phyloP scores from a whole-genome alignment of 805 yeast species.

The Metschnikowia peoriensis region DNA sequence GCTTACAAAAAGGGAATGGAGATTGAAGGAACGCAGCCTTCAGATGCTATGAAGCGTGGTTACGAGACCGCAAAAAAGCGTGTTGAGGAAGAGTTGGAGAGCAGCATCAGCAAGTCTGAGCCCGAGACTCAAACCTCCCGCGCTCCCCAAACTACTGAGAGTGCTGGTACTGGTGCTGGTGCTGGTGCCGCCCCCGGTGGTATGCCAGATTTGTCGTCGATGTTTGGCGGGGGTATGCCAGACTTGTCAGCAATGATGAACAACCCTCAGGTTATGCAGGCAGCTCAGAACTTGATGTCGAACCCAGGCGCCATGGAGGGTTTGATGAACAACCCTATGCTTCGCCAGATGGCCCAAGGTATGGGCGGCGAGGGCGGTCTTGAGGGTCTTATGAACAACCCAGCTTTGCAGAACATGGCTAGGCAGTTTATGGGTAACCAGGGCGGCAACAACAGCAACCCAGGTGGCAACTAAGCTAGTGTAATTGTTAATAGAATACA shows the following conservation, averaged over 20 bases:
- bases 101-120: conserved; percentile 32
- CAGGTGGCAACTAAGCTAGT: neutral
- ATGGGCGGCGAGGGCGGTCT: conserved; percentile 59
- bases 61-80: conserved; percentile 90
- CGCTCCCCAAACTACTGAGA: conserved; percentile 15
- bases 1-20: conserved; percentile 89
- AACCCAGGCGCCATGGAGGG: conserved; percentile 75
- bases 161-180: conserved; percentile 38
- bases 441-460: conserved; percentile 4
- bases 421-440: conserved; percentile 62
- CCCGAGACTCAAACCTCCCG: conserved; percentile 16
- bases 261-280: conserved; percentile 81
- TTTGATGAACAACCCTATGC: conserved; percentile 75
- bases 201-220: conserved; percentile 70
- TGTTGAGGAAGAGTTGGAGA: conserved; percentile 70
- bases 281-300: conserved; percentile 84
- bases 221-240: conserved; percentile 79
- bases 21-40: conserved; percentile 78
- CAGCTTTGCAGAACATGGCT: conserved; percentile 65
- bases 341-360: conserved; percentile 80
- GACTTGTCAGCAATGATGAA: conserved; percentile 38
- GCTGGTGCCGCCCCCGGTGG: conserved; percentile 51
- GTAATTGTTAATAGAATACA: no score
- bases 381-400: conserved; percentile 75
- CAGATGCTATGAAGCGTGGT: conserved; percentile 90